phyloP scores from a whole-genome alignment of 2,329 filamentous ascomycete genomes.

The Venturia oleaginea region DNA sequence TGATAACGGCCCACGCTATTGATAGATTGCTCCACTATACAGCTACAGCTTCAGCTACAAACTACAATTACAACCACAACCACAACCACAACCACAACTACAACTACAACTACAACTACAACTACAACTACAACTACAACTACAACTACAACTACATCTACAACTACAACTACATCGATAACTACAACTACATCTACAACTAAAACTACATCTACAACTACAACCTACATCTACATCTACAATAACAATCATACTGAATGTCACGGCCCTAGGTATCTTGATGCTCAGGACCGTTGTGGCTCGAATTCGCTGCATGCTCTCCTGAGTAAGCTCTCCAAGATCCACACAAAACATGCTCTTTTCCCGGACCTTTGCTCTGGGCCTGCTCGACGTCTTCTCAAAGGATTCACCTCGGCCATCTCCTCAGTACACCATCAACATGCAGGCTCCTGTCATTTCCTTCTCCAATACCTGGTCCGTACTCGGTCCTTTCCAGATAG shows the following conservation, averaged over 20 bases:
- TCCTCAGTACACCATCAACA: not conserved
- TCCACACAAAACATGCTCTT: not conserved
- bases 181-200: not conserved
- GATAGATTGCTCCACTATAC: not conserved
- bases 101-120: not conserved
- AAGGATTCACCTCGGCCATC: not conserved
- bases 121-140: not conserved
- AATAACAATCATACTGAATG: not conserved
- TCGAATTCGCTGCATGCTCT: not conserved
- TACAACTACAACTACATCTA: not conserved
- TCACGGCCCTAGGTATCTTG: not conserved
- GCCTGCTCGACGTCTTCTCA: not conserved
- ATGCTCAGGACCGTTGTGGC: not conserved
- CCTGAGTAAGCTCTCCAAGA: not conserved
- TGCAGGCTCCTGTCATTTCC: conserved; percentile 18
- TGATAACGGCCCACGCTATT: not conserved
- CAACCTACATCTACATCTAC: not conserved
- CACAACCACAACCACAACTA: not conserved
- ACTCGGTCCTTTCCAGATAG: conserved; percentile 49
- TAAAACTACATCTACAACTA: too few species aligned
- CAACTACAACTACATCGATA: too few species aligned
- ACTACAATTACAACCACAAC: not conserved
- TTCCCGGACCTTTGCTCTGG: not conserved
- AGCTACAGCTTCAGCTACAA: too few species aligned
- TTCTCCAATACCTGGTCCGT: conserved; percentile 39